Base-by-base conservation (phyloP, 441 rosid species). In the Omphalea diandra region DNA sequence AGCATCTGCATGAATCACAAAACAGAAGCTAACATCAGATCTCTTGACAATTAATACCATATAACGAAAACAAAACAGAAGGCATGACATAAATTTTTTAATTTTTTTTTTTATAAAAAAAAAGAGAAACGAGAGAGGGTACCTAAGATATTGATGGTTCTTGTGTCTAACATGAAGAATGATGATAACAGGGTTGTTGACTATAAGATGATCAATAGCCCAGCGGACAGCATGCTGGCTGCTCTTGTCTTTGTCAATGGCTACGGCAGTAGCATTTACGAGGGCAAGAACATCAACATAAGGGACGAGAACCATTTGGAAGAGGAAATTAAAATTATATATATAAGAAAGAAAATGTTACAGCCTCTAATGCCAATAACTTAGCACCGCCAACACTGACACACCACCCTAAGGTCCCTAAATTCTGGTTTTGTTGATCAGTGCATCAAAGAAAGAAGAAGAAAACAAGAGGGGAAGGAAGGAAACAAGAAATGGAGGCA, bases 201-300 rank as follows among this genome's bases (percentile, higher is more conserved):
- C 55, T 11, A 67, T 33, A 31, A 88, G 93, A 80, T 84, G 83
- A 44, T 94, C 97, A 6, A 86, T 83, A 31, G 97, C 92, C 98
- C 98, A 94, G n/a, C 93, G 85, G 14, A 88, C 87, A 32, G 97
- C 96, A 55, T 78, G 78, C 7, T 79, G 88, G 86, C 94, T 94
- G 83, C 84, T 90, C 83, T 86, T 91, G 76, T 88, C 95, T 74
- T 77, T 91, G 75, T 88, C 95, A 17, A 94, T 71, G 55, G 97
- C 97, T 44, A 90, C 93, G 4, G 82, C 87, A 11, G 88, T 84
- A 29, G 87, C 74, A 77, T 83, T 84, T 2, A 69, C 46, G 0
- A 77, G 79, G 0, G 79, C 43, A 24, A 47, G 55, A 29, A 61
- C 43, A 17, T 82, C 80, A 2, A 84, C 86, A 1, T 7, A 4